Conservation (phyloP, 768 basidiomycete genomes). For the Kwoniella pini region DNA sequence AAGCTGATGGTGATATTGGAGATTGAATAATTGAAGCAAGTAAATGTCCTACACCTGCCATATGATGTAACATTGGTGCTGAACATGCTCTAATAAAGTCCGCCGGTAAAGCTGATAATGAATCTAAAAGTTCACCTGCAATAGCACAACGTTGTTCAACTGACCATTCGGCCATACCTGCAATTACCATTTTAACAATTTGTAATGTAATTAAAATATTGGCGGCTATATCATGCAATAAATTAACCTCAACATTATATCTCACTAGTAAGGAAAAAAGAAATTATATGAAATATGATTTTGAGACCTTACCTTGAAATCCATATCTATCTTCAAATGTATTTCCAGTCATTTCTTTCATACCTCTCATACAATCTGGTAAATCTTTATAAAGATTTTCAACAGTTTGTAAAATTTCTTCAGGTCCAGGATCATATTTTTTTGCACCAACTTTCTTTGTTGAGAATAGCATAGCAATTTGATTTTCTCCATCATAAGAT, state of each 20-base stretch:
- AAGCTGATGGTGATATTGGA: conserved; percentile 34
- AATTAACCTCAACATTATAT: conserved; percentile 1
- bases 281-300: too few relatives aligned
- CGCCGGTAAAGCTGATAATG: conserved; percentile 37
- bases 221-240: conserved; percentile 20
- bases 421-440: conserved; percentile 3
- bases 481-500: conserved; percentile 5
- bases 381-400: conserved; percentile 27
- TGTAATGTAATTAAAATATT: conserved; percentile 44
- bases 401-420: conserved; percentile 28
- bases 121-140: conserved; percentile 46
- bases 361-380: conserved; percentile 31
- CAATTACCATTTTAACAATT: conserved; percentile 45
- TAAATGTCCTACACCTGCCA: conserved; percentile 49
- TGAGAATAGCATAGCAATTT: conserved; percentile 13
- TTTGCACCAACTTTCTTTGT: not conserved
- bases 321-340: conserved; percentile 32
- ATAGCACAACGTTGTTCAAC: conserved; percentile 43
- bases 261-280: too few relatives aligned
- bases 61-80: conserved; percentile 41
- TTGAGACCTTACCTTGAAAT: conserved; percentile 46
- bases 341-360: conserved; percentile 31
- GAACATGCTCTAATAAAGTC: conserved; percentile 38
- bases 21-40: conserved; percentile 41
- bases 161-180: conserved; percentile 32